A percentile compares a stretch with the other conserved stretches of the same genome.
These are phyloP conservation scores for Vitis hybrid DNA, from an alignment of 177 flowering plant species.

Conservation along the genomic window DNA sequence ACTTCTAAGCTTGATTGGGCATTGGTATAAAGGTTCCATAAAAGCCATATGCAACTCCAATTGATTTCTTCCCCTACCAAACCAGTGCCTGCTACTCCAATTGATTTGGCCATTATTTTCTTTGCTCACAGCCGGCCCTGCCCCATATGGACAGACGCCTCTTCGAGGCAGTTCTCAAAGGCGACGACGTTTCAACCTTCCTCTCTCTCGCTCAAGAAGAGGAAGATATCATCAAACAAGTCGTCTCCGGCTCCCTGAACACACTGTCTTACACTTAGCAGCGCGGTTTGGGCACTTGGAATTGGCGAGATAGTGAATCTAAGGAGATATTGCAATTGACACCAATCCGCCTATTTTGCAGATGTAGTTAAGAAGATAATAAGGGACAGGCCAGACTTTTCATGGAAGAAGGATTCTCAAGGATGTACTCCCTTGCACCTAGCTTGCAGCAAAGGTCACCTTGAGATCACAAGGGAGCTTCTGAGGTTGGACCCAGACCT, in stretches of 20 bases:
- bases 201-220: slow-evolving; percentile 31
- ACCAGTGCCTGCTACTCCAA: not conserved
- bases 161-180: slow-evolving; percentile 23
- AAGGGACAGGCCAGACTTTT: slow-evolving; percentile 29
- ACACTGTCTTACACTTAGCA: slow-evolving; percentile 44
- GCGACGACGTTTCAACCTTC: slow-evolving; percentile 30
- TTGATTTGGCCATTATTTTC: not conserved
- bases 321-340: no score
- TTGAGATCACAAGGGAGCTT: slow-evolving; percentile 46
- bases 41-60: no score
- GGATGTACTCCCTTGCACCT: slow-evolving; percentile 55
- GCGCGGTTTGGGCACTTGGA: slow-evolving; percentile 44
- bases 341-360: no score
- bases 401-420: slow-evolving; percentile 26
- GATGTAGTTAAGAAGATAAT: not conserved
- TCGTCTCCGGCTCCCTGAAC: slow-evolving; percentile 16
- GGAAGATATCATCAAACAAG: slow-evolving; percentile 22
- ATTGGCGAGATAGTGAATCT: slow-evolving; percentile 34
- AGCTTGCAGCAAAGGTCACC: slow-evolving; percentile 55
- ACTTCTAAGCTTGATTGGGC: no score
- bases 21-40: no score
- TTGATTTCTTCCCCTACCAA: not conserved
- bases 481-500: slow-evolving; percentile 43
- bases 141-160: slow-evolving; percentile 33
- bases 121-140: not conserved